phyloP scores from a whole-genome alignment of 1,284 basidiomycete genomes.

The Malassezia psittaci region DNA sequence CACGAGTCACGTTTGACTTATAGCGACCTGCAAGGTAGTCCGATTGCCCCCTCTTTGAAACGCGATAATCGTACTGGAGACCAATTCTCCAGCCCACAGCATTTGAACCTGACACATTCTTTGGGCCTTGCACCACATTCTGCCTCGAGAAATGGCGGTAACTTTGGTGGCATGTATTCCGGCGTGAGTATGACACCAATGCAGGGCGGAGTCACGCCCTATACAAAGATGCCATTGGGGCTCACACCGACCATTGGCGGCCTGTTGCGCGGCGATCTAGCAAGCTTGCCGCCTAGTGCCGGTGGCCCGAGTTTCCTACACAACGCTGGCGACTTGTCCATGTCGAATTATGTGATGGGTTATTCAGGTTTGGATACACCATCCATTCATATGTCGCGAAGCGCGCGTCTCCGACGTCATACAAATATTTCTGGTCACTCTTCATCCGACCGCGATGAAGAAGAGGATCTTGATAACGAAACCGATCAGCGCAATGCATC shows the following conservation, averaged over 20 bases:
- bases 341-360: slow-evolving; percentile 16
- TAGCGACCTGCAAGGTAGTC: slow-evolving; percentile 4
- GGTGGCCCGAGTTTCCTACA: slow-evolving; percentile 11
- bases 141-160: slow-evolving; percentile 13
- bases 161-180: background rate
- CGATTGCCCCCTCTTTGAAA: background rate
- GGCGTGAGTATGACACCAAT: slow-evolving; percentile 17
- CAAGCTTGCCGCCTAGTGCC: slow-evolving; percentile 3
- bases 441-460: slow-evolving; percentile 17
- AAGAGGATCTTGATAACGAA: slow-evolving; percentile 12
- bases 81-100: slow-evolving; percentile 40
- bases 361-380: slow-evolving; percentile 24
- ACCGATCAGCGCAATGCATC: slow-evolving; percentile 13
- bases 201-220: slow-evolving; percentile 20
- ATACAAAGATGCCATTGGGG: slow-evolving; percentile 19
- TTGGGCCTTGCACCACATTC: slow-evolving; percentile 40
- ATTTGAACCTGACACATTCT: slow-evolving; percentile 37
- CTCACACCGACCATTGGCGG: slow-evolving; percentile 30
- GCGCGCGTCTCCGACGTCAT: slow-evolving; percentile 12
- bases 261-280: slow-evolving; percentile 11
- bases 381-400: slow-evolving; percentile 6
- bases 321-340: slow-evolving; percentile 21
- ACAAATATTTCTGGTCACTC: slow-evolving; percentile 10
- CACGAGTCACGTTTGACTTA: background rate
- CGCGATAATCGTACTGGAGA: slow-evolving; percentile 9